These are phyloP conservation scores for Monilinia aucupariae DNA, from an alignment of 2,329 filamentous ascomycete genomes.

Conservation along the genomic window DNA sequence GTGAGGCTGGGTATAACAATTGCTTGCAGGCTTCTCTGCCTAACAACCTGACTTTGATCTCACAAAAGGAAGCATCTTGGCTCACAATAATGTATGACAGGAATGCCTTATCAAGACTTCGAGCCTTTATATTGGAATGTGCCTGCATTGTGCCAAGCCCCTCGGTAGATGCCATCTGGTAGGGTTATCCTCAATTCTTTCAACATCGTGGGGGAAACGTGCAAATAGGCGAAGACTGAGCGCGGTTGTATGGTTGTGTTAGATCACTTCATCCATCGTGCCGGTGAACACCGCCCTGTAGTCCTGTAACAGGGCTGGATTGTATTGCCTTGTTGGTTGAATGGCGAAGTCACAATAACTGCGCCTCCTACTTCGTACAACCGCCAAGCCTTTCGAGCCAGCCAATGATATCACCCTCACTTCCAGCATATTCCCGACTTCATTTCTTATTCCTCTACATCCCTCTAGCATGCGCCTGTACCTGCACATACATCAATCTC, in stretches of 20 bases:
- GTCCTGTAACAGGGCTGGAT: background rate
- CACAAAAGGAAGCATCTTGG: background rate
- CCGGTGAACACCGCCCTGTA: background rate
- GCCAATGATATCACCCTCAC: background rate
- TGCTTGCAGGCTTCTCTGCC: background rate
- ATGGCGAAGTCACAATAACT: background rate
- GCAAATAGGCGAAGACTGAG: background rate
- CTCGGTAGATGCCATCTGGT: background rate
- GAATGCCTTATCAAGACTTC: background rate
- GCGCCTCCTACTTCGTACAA: background rate
- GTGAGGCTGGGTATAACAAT: background rate
- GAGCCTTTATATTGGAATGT: background rate
- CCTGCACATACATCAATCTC: background rate
- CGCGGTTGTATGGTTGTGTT: background rate
- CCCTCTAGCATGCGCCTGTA: no score
- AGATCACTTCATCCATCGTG: background rate
- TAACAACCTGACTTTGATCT: background rate
- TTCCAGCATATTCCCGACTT: background rate
- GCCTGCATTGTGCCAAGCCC: background rate
- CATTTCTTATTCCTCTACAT: constrained; percentile 1
- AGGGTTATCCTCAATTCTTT: background rate
- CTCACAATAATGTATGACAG: background rate
- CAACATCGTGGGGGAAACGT: constrained; percentile 3
- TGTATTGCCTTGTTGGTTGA: background rate
- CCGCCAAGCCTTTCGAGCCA: background rate